Conservation (phyloP, 768 basidiomycete genomes). For the Leccinum arenicola region DNA sequence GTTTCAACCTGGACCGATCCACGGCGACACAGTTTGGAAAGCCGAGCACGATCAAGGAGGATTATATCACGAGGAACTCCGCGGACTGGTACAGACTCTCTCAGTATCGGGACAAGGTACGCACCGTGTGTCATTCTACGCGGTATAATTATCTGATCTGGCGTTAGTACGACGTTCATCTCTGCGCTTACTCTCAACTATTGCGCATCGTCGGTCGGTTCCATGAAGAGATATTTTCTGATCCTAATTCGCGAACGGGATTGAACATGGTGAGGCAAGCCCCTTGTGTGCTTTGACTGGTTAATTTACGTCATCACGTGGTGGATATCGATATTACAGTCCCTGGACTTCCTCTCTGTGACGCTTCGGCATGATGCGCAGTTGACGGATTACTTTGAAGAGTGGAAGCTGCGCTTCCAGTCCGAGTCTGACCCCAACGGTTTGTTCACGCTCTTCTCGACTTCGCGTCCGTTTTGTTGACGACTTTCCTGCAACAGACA, state of each 20-base stretch:
- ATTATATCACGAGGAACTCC: constrained; percentile 70
- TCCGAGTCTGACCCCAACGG: constrained; percentile 60
- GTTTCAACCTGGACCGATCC: constrained; percentile 85
- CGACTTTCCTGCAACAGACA: constrained; percentile 38
- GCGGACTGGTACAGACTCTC: constrained; percentile 76
- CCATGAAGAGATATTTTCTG: constrained; percentile 76
- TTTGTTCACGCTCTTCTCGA: constrained; percentile 22
- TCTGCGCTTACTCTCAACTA: constrained; percentile 70
- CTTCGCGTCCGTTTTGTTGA: background rate
- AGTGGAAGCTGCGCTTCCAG: constrained; percentile 60
- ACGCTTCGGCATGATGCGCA: constrained; percentile 59
- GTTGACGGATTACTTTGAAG: constrained; percentile 57
- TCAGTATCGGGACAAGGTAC: constrained; percentile 54
- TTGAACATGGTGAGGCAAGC: constrained; percentile 54
- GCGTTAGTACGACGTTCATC: constrained; percentile 66
- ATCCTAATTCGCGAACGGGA: constrained; percentile 62
- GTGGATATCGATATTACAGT: constrained; percentile 34
- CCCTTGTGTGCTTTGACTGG: background rate
- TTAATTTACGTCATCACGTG: constrained; percentile 3
- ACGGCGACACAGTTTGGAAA: constrained; percentile 89
- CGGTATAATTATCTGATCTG: background rate
- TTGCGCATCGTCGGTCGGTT: constrained; percentile 70
- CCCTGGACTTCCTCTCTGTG: constrained; percentile 63
- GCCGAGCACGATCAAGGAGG: constrained; percentile 84
- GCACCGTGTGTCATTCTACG: constrained; percentile 7